Evolutionary conservation across 2,329 filamentous ascomycete species (phyloP), one percentile per base, ranked within the genome.

Genomic region (Fusarium protoensiforme): DNA sequence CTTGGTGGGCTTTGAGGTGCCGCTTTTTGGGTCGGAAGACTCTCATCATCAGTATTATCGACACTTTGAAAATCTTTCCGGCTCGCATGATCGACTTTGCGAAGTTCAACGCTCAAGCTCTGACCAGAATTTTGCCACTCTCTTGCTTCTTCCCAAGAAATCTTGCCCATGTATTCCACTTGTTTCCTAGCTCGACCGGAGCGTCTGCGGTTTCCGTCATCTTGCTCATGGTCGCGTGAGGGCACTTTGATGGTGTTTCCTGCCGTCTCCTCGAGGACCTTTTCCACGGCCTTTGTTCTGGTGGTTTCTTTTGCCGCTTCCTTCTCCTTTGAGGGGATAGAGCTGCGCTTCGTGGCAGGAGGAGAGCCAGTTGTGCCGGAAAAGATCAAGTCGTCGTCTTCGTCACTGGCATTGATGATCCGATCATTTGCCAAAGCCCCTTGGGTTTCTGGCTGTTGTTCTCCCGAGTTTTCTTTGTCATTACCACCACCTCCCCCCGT

Each of bases 131-230:
- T 70, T n/a, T 18, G 61, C 29, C 68, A 56, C 56, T 72, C 58
- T 27, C 68, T 64, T 31, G 68, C 78, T 14, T 80, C 72, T 5
- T 67, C 46, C 80, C 80, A 80, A 8, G 79, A 76, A 14, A 81
- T 71, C 54, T 79, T 80, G 38, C 78, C 78, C 65, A 78, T 69
- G 39, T 79, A 80, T 39, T 80, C 77, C 18, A 70, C 73, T 63
- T 79, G 77, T 48, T 78, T 81, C 31, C 78, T 76, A 16, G 68
- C 73, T 36, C 80, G 76, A 7, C 77, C 75, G 41, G 78, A 79
- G 16, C 75, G 75, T 59, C 78, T 74, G 24, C 73, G 70, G 1
- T 70, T 67, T 54, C 54, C 63, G 13, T 59, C 48, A 36, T 60
- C 76, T 69, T 69, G 58, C 5, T 67, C 54, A 2, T 61, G 18